Base-by-base conservation (phyloP, 2,329 filamentous ascomycete species). In the Epichloe elymi region DNA sequence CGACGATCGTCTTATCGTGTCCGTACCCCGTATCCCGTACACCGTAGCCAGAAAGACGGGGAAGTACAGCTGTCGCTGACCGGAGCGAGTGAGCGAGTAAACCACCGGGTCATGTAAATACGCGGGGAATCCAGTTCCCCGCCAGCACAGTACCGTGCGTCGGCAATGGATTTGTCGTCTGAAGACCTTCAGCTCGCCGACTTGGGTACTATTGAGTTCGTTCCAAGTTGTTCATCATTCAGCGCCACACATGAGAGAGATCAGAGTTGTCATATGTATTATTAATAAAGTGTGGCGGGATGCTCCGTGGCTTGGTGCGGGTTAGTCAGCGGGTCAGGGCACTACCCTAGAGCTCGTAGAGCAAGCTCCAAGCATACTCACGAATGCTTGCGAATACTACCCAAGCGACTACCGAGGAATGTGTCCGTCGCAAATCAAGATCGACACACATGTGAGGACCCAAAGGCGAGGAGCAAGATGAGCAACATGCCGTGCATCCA, bases 161-260 rank as follows among this genome's bases (percentile, higher is more conserved):
- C 19, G 49, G 17, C 43, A 33, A 39, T 39, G 12, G 8, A n/a
- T n/a, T 39, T 33, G 47, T 53, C 23, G 38, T 44, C 40, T 30
- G 23, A 40, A n/a, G 11, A 20, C 10, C 26, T 41, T 26, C 26
- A 8, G 26, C 26, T 26, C 26, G 26, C 26, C 26, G 26, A 26
- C 26, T 26, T 8, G 2, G 26, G 26, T 26, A n/a, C n/a, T n/a
- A 5, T 46, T 43, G 17, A 42, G 38, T 36, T 36, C 33, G 36
- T 37, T 20, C 36, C 23, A 41, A 39, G 45, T 51, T 51, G 44
- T 51, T 51, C 50, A 43, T 48, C n/a, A 42, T 26, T 11, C 7
- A 30, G 30, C 50, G 50, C 50, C 50, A 51, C 42, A 50, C 35
- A 36, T 35, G 47, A 44, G 35, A 40, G 47, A 44, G 35, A 48